A percentile compares a stretch with the other conserved stretches of the same genome.
Evolutionary conservation across 345 rosid genomes (phyloP).

Genomic region (Adansonia digitata): DNA sequence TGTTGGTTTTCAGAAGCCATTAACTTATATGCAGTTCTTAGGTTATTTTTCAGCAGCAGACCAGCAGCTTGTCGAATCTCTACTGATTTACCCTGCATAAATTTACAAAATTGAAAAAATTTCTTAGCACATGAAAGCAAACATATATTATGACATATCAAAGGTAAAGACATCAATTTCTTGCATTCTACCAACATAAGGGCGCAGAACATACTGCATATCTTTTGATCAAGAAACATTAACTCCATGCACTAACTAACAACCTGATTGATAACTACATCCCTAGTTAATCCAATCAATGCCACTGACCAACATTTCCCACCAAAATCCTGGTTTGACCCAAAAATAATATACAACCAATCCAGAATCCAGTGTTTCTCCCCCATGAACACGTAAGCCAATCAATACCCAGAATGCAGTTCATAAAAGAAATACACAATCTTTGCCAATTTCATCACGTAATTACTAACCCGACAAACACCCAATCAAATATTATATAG

Average conservation of each 20-base stretch:
- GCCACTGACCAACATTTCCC: not conserved
- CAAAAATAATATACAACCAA: not conserved
- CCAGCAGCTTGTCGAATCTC: slow-evolving; percentile 98
- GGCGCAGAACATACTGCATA: not conserved
- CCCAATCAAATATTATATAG: not conserved
- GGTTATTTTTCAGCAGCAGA: slow-evolving; percentile 80
- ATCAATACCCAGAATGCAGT: not conserved
- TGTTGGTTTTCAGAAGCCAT: slow-evolving; percentile 56
- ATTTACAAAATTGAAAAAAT: not conserved
- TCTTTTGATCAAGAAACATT: not conserved
- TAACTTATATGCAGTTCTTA: slow-evolving; percentile 55
- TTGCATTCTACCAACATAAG: not conserved
- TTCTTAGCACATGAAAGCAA: not conserved
- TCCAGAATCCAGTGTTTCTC: not conserved
- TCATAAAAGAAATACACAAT: not conserved
- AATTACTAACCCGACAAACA: not conserved
- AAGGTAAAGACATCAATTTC: not conserved
- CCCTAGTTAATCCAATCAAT: not conserved
- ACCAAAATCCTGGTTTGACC: not conserved
- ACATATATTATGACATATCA: not conserved
- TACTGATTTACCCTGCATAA: slow-evolving; percentile 60
- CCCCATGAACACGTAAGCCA: not conserved
- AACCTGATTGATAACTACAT: not conserved
- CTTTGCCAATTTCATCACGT: not conserved
- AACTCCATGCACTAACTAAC: not conserved